Base-by-base conservation (phyloP, 805 yeast genomes). In the Jamesozyma piceae region DNA sequence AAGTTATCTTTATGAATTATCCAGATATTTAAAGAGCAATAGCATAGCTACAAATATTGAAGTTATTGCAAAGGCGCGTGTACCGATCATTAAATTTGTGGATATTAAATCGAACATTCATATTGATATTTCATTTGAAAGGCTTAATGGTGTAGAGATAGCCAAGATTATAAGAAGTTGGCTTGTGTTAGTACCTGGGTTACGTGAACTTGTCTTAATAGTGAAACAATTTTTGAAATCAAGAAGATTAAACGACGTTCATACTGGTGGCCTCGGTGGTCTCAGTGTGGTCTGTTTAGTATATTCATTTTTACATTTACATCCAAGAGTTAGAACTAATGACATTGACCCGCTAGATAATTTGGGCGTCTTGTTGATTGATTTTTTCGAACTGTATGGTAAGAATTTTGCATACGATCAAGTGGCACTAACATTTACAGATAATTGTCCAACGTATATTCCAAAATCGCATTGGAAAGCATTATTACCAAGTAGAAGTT, bases 231-330 rank as follows among this genome's bases (percentile, higher is more conserved):
- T 89, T 55, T 69, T 90, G 37, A 69, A 87, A 24, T 77, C 85
- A 1, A 71, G 97, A 53, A 76, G 73, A 48, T 67, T 90, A 48
- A 87, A 89, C 56, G 83, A 86, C 48, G 97, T 90, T 14, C 94
- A 83, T 53, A 80, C 80, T 26, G 98, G 98, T 42, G 97, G 97
- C 0, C 65, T 90, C 5, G 97, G 98, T 33, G 97, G 97, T 0
- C 89, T 82, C 58, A 78, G 96, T 5, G 84, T 86, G n/a, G 86
- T 89, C 35, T 87, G 96, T 54, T 58, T 92, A 57, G 86, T 83
- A 19, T 80, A 81, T 54, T 81, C 94, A 19, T 89, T 90, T 56
- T 62, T 90, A 48, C 73, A 70, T 49, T 65, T 84, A 43, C 97
- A 90, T 60, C 95, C 95, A 19, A 71, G 87, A 51, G 56, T 87